Percentiles rank a stretch among this genome's conserved stretches.
Conservation (phyloP, 331 rosid genomes). For the Pyrus hybrid region DNA sequence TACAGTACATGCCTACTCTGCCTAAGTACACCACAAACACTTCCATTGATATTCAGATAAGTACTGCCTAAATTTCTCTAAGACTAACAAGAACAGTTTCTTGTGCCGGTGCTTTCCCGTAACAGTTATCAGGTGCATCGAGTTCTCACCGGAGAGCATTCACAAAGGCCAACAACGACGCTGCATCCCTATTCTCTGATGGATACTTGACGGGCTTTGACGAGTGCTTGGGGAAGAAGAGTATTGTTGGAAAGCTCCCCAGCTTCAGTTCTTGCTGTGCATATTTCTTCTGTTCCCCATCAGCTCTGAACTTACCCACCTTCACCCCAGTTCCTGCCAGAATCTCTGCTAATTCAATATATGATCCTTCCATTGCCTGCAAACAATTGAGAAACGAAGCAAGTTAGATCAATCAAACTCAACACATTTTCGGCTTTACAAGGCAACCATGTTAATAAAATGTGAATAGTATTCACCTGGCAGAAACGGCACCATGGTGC, state of each 20-base stretch:
- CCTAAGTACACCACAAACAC: not conserved
- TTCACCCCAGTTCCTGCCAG: constrained; percentile 71
- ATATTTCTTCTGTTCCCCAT: constrained; percentile 77
- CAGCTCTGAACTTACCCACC: constrained; percentile 90
- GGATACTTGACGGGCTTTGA: constrained; percentile 73
- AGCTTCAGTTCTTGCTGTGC: constrained; percentile 66
- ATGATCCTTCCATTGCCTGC: constrained; percentile 77
- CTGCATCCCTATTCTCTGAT: constrained; percentile 88
- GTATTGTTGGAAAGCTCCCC: constrained; percentile 85
- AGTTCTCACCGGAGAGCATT: constrained; percentile 47
- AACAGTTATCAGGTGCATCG: not conserved
- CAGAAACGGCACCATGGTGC: constrained; percentile 94
- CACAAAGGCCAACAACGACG: constrained; percentile 68
- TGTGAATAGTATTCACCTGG: constrained; percentile 6
- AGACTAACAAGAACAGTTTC: not conserved
- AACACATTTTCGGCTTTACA: not conserved
- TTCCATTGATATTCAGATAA: not conserved
- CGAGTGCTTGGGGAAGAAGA: constrained; percentile 82
- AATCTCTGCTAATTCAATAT: constrained; percentile 64
- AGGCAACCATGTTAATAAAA: not conserved
- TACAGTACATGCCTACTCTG: not conserved
- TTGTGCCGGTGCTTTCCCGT: not conserved
- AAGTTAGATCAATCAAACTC: not conserved
- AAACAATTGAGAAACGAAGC: not conserved
- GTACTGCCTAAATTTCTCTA: not conserved